Base-by-base conservation (phyloP, 2,329 filamentous ascomycete species). In the Ilyonectria destructans region DNA sequence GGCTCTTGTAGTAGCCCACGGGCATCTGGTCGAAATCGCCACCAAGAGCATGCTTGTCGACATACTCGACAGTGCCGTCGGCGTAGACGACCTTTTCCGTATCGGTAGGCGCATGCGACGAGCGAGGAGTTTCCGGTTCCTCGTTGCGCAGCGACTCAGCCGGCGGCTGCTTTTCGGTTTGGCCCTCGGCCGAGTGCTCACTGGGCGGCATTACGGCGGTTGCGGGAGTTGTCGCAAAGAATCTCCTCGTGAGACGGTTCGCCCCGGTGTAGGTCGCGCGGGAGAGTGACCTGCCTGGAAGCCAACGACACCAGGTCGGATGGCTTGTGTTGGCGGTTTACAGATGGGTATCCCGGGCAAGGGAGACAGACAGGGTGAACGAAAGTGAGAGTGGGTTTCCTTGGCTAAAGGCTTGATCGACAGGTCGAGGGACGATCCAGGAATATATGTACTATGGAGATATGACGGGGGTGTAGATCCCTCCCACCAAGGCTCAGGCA, bases 1-100 rank as follows among this genome's bases (percentile, higher is more conserved):
- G 63, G 55, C 80, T 84, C 33, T 70, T 74, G 70, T 80, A 84
- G 74, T 85, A 84, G 13, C 83, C 82, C 31, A 62, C 58, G 1
- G 82, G 83, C 82, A 85, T 83, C 10, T 75, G 73, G 6, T 80
- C 77, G 6, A 80, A 63, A 4, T 82, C 80, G 9, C 83, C 83
- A 6, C 83, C 84, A n/a, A 85, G 74, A 48, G 82, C 82, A 35
- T 82, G 77, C 3, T 78, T 71, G 67, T 84, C 82, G 66, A 85
- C 77, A 57, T 81, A 79, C 74, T 84, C 81, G 57, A 85, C 73
- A 13, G 79, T 79, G 26, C 83, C 83, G 68, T 85, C 83, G 12
- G 81, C 78, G 64, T 83, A 77, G 40, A 77, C 71, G 15, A 79
- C 74, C 65, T 78, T 79, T 51, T 76, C 75, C n/a, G 77, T 74